These are phyloP conservation scores for Stropharia rugosoannulata DNA, from an alignment of 768 basidiomycete species.

Conservation along the genomic window DNA sequence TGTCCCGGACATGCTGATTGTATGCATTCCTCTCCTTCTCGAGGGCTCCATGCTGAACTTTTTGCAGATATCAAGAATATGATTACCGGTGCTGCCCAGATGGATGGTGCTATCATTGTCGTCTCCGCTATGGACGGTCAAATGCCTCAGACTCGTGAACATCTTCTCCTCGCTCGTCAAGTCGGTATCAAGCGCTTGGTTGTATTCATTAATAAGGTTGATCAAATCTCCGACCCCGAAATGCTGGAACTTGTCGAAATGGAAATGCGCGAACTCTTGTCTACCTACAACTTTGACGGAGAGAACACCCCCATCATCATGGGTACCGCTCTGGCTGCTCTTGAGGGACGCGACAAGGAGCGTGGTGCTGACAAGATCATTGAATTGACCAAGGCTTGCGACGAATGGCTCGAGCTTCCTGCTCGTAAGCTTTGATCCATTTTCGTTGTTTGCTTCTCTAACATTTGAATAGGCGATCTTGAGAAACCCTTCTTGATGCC, in stretches of 20 bases:
- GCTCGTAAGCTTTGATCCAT: conserved; percentile 54
- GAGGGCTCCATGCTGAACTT: conserved; percentile 8
- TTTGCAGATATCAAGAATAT: conserved; percentile 90
- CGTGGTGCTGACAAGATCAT: conserved; percentile 80
- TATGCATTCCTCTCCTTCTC: conserved; percentile 33
- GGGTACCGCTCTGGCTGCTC: conserved; percentile 94
- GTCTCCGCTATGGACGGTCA: conserved; percentile 99
- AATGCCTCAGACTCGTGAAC: conserved; percentile 99
- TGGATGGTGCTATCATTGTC: conserved; percentile 95
- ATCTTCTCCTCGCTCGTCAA: conserved; percentile 95
- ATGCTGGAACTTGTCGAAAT: conserved; percentile 99
- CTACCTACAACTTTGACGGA: conserved; percentile 93
- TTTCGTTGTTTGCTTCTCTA: neutral
- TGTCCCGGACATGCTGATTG: conserved; percentile 97
- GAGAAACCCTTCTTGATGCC: conserved; percentile 98
- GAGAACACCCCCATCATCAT: conserved; percentile 97
- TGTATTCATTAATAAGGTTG: conserved; percentile 99
- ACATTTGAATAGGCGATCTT: conserved; percentile 67
- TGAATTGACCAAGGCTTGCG: conserved; percentile 84
- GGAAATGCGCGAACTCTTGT: conserved; percentile 97
- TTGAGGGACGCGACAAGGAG: conserved; percentile 81
- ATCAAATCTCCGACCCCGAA: conserved; percentile 93
- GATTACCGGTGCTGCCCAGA: conserved; percentile 98
- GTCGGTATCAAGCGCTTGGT: conserved; percentile 97
- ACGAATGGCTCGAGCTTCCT: conserved; percentile 94